phyloP scores from a whole-genome alignment of 768 basidiomycete genomes.

The Hydnomerulius pinastri region DNA sequence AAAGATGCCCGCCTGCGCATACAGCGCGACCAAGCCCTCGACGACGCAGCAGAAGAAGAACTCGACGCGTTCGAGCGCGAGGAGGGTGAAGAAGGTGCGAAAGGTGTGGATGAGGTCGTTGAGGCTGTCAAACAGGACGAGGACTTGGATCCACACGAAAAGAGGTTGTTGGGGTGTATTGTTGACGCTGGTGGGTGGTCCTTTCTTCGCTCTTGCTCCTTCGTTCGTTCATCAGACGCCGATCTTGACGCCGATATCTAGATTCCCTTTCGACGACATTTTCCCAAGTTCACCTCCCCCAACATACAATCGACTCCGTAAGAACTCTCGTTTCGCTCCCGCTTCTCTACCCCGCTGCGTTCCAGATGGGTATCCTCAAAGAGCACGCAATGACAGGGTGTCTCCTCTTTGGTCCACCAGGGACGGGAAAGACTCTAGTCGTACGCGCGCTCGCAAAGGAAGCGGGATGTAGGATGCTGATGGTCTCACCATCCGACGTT shows the following conservation, averaged over 20 bases:
- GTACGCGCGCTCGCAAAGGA: constrained; percentile 92
- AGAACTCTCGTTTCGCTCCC: constrained; percentile 91
- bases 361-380: constrained; percentile 86
- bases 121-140: constrained; percentile 75
- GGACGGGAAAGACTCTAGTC: constrained; percentile 88
- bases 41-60: constrained; percentile 35
- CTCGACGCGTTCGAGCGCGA: constrained; percentile 34
- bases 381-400: constrained; percentile 92
- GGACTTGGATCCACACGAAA: constrained; percentile 80
- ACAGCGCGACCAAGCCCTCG: constrained; percentile 37
- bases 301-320: constrained; percentile 88
- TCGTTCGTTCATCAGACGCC: no score
- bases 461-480: constrained; percentile 91
- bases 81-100: constrained; percentile 28
- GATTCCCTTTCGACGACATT: constrained; percentile 82
- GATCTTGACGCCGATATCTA: constrained; percentile 28
- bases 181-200: constrained; percentile 72
- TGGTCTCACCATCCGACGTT: constrained; percentile 88
- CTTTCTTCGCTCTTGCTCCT: no score
- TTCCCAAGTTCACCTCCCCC: constrained; percentile 83
- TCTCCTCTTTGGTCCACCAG: constrained; percentile 90
- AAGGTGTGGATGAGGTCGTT: constrained; percentile 63
- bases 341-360: constrained; percentile 82
- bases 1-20: constrained; percentile 46
- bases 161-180: constrained; percentile 78